phyloP scores from a whole-genome alignment of 176 grass and related monocot species.

The Aegilops umbellulata region DNA sequence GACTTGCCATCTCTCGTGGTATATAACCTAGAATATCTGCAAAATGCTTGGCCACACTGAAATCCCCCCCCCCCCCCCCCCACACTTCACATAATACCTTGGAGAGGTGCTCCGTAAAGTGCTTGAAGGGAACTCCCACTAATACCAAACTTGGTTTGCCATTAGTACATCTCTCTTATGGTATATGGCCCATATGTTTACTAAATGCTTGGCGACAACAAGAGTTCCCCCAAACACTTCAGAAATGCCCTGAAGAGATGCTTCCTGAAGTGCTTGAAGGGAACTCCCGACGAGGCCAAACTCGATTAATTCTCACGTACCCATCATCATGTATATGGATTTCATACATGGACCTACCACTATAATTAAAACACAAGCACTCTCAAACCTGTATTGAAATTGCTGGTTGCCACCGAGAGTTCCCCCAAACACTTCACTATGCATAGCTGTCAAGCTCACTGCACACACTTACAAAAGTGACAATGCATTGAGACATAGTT shows the following conservation, averaged over 20 bases:
- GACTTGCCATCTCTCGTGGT: neutral
- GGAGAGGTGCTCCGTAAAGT: constrained; percentile 25
- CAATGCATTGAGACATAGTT: neutral
- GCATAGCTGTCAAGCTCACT: neutral
- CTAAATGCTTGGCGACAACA: constrained; percentile 5
- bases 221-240: constrained; percentile 69
- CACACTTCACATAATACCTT: constrained; percentile 29
- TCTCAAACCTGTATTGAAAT: neutral
- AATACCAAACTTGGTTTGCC: constrained; percentile 9
- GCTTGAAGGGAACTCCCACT: constrained; percentile 45
- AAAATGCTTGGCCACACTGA: neutral
- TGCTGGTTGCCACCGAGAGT: neutral
- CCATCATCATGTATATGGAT: neutral
- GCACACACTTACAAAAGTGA: neutral
- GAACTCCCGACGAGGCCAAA: constrained; percentile 38
- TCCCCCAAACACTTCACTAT: constrained; percentile 48
- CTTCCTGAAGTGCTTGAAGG: constrained; percentile 37
- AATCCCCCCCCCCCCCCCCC: too few species aligned
- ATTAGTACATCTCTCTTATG: neutral
- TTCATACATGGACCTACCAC: neutral
- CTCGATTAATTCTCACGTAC: neutral
- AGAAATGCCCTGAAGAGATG: neutral
- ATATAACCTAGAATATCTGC: neutral
- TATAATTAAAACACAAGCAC: neutral
- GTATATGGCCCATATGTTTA: neutral